phyloP scores from a whole-genome alignment of 306 rosid genomes.

The Cucurbita argyrosperma region DNA sequence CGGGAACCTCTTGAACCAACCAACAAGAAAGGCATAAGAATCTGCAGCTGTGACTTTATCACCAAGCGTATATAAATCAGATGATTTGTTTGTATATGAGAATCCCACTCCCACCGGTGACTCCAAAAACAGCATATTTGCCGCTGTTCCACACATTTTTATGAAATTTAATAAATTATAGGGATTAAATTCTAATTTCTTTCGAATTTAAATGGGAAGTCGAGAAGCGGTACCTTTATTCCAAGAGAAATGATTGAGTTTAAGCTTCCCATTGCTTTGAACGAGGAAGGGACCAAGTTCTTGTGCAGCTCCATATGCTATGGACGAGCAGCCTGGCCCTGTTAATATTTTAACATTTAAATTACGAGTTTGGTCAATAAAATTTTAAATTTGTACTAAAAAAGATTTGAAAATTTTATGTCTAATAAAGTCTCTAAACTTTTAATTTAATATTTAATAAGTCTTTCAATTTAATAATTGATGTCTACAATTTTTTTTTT shows the following conservation, averaged over 20 bases:
- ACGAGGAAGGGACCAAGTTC: slow-evolving; percentile 68
- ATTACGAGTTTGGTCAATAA: too few species aligned
- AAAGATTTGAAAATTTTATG: too few species aligned
- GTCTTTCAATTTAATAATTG: too few species aligned
- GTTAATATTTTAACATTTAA: neutral
- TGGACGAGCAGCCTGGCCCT: slow-evolving; percentile 74
- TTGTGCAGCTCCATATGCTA: slow-evolving; percentile 53
- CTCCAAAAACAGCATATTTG: slow-evolving; percentile 59
- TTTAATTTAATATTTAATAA: too few species aligned
- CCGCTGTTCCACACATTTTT: slow-evolving; percentile 17
- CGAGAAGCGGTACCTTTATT: slow-evolving; percentile 21
- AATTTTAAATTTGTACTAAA: too few species aligned
- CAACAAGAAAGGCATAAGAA: slow-evolving; percentile 35
- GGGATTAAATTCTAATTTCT: too few species aligned
- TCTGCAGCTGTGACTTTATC: slow-evolving; percentile 42
- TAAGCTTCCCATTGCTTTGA: slow-evolving; percentile 12
- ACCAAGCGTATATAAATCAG: slow-evolving; percentile 32
- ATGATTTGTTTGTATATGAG: slow-evolving; percentile 46
- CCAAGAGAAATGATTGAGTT: slow-evolving; percentile 39
- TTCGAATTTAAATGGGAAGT: neutral
- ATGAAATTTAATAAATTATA: too few species aligned
- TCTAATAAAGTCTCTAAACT: too few species aligned
- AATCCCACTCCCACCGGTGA: slow-evolving; percentile 64
- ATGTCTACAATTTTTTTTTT: too few species aligned
- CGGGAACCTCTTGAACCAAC: slow-evolving; percentile 57